Evolutionary conservation across 768 basidiomycete genomes (phyloP), one percentile per base, ranked within the genome.

Genomic region (Naematelia encephala): DNA sequence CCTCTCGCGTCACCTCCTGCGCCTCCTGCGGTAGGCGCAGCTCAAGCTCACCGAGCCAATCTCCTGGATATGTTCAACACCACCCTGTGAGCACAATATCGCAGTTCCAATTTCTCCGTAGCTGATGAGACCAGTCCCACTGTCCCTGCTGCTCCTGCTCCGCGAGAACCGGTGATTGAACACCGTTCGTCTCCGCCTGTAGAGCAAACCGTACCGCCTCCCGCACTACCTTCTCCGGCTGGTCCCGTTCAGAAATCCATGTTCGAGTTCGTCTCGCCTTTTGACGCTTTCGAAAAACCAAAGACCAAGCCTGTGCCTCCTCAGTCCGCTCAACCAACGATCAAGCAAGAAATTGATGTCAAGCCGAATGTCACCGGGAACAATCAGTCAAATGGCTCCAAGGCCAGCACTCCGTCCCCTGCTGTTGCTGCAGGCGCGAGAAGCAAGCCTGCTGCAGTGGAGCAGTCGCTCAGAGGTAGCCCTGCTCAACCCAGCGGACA

Each of bases 211-310:
- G 46, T 11, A 39, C 25, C 43, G 14, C 11, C 58, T 22, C 43
- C 60, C 3, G 28, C 52, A 23, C 52, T 56, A 11, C 25, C 56
- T 29, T 25, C 60, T 5, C 55, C 61, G 19, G 53, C 34, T 16
- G 34, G 34, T 8, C 34, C 34, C 16, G 34, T 39, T 8, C 34
- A 62, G 19, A 66, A 66, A 46, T 64, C 69, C 13, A 57, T 60
- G 43, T 73, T 73, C 63, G 65, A 70, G 54, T 73, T 73, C 47
- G 67, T 70, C 54, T 69, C 68, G 1, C 72, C 72, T 5, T 73
- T 73, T 48, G 68, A 68, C 30, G 72, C 59, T 5, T 73, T 73
- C 48, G 64, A 68, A 8, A 47, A 45, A 34, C 56, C 50, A 34
- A 27, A 52, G 29, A 3, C 27, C 19, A 14, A 39, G 34, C 34